Conservation (phyloP, 1,284 basidiomycete genomes). For the Thecaphora frezii region DNA sequence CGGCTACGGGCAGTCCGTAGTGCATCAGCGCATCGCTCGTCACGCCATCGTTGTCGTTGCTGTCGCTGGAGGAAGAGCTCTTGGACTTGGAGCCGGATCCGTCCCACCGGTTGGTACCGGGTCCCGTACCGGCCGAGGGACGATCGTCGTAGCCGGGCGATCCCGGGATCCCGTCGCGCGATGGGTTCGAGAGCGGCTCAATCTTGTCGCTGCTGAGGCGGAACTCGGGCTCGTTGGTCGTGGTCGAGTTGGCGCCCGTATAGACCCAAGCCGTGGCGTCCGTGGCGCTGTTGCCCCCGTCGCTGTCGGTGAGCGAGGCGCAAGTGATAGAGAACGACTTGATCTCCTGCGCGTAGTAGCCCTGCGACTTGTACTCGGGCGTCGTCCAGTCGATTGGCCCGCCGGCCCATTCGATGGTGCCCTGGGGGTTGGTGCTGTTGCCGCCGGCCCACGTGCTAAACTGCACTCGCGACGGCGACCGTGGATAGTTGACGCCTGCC, state of each 20-base stretch:
- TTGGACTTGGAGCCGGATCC: slow-evolving; percentile 8
- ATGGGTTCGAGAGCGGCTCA: slow-evolving; percentile 16
- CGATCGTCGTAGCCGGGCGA: slow-evolving; percentile 14
- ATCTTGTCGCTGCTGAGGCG: slow-evolving; percentile 14
- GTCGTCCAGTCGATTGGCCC: slow-evolving; percentile 42
- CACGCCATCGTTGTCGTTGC: slow-evolving; percentile 1
- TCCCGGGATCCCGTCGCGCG: slow-evolving; percentile 18
- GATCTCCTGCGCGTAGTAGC: slow-evolving; percentile 52
- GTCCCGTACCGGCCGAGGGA: slow-evolving; percentile 5
- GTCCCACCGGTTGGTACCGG: slow-evolving; percentile 14
- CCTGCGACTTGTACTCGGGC: slow-evolving; percentile 33
- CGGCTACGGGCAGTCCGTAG: slow-evolving; percentile 30
- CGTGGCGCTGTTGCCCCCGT: slow-evolving; percentile 6
- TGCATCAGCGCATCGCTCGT: slow-evolving; percentile 14
- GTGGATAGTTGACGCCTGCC: slow-evolving; percentile 34
- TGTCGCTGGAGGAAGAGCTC: neutral
- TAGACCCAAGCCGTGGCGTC: slow-evolving; percentile 47
- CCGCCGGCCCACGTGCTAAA: slow-evolving; percentile 46
- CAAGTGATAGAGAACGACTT: slow-evolving; percentile 39
- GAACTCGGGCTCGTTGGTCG: slow-evolving; percentile 30
- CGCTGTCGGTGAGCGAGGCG: slow-evolving; percentile 1
- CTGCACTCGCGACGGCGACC: slow-evolving; percentile 45
- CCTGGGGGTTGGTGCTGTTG: slow-evolving; percentile 20
- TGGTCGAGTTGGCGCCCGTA: slow-evolving; percentile 32
- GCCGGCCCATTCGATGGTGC: slow-evolving; percentile 43